A percentile compares a stretch with the other conserved stretches of the same genome.
Evolutionary conservation across 306 rosid genomes (phyloP).

Genomic region (Prunus campanulata): DNA sequence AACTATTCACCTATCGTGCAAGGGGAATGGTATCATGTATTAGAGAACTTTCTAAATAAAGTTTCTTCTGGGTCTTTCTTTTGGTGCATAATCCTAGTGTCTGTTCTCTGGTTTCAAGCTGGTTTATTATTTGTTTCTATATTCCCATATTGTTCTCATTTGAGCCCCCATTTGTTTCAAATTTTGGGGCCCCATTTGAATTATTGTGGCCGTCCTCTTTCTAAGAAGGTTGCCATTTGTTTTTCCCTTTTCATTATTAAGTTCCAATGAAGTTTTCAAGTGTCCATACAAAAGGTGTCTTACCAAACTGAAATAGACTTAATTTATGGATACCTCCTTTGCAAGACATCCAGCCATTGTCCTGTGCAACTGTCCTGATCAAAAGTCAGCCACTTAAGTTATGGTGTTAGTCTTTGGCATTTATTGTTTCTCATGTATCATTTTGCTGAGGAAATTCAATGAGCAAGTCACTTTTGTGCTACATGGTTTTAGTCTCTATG

Average conservation of each 20-base stretch:
- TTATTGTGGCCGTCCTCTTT: background rate
- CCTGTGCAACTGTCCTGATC: no score
- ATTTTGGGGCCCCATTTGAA: background rate
- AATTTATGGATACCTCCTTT: background rate
- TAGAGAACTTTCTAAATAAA: background rate
- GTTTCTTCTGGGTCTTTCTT: no score
- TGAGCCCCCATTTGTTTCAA: background rate
- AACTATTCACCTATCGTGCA: background rate
- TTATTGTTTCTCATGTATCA: background rate
- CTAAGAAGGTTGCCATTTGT: background rate
- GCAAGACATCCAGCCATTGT: background rate
- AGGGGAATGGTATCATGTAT: background rate
- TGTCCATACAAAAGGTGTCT: background rate
- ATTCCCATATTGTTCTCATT: background rate
- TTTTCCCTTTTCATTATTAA: background rate
- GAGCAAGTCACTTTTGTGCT: conserved; percentile 3
- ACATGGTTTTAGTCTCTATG: background rate
- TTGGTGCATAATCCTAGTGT: background rate
- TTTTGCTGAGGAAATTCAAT: conserved; percentile 1
- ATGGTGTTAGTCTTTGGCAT: background rate
- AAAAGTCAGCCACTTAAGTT: no score
- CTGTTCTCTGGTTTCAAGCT: background rate
- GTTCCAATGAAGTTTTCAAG: background rate
- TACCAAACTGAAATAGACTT: background rate
- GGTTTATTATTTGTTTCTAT: background rate